Conservation (phyloP, 1,139 yeast genomes). For the Geotrichum restrictum region DNA sequence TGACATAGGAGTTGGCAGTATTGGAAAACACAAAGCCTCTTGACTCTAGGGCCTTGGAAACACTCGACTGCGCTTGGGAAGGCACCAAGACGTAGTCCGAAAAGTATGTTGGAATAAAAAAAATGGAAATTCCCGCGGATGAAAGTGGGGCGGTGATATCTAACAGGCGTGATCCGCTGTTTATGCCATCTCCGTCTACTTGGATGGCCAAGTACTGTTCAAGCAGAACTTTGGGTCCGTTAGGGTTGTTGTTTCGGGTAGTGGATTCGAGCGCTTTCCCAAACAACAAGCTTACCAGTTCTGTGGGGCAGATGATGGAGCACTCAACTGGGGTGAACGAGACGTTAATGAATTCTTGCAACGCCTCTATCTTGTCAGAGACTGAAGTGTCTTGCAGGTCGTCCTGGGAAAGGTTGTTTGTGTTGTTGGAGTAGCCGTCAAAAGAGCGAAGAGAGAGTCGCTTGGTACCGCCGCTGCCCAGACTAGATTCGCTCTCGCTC, state of each 20-base stretch:
- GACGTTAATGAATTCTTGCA: constrained; percentile 47
- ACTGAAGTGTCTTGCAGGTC: constrained; percentile 10
- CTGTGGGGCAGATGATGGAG: constrained; percentile 50
- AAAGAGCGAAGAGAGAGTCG: not conserved
- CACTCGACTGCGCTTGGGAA: constrained; percentile 44
- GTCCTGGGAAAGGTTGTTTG: constrained; percentile 13
- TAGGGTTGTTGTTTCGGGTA: not conserved
- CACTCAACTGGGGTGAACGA: constrained; percentile 57
- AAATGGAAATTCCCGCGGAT: constrained; percentile 54
- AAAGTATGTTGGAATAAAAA: constrained; percentile 63
- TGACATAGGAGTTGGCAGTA: constrained; percentile 31
- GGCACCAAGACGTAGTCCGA: constrained; percentile 65
- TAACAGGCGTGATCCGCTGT: constrained; percentile 53
- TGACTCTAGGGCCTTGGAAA: constrained; percentile 45
- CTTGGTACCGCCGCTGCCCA: not conserved
- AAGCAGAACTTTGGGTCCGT: constrained; percentile 38
- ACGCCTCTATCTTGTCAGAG: constrained; percentile 24
- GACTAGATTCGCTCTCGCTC: not conserved
- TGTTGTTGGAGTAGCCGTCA: constrained; percentile 12
- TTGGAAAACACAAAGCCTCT: constrained; percentile 48
- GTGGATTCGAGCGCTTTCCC: constrained; percentile 24
- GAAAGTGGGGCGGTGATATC: constrained; percentile 61
- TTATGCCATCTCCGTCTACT: constrained; percentile 59
- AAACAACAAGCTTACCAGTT: constrained; percentile 42
- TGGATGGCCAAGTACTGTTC: constrained; percentile 53